Conservation (phyloP, 352 stramenopile species). For the Pythium oligandrum region DNA sequence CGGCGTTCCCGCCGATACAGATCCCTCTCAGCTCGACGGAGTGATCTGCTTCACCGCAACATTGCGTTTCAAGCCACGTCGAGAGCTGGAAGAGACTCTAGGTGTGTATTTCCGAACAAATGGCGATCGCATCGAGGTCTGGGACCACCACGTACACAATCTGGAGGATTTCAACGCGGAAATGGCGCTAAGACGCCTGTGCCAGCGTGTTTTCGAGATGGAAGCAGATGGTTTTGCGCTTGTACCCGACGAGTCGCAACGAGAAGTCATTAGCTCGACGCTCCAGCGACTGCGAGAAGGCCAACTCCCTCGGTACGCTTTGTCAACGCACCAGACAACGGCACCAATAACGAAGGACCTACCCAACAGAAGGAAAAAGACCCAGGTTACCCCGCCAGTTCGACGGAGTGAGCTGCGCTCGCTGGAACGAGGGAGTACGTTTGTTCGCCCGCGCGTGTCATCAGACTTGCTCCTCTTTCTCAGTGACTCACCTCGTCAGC, state of each 20-base stretch:
- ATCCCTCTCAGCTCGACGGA: conserved; percentile 4
- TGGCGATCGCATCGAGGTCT: conserved; percentile 14
- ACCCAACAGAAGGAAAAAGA: background rate
- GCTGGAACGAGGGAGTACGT: conserved; percentile 13
- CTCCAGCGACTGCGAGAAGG: conserved; percentile 3
- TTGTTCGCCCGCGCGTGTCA: conserved; percentile 9
- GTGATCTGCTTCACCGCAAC: conserved; percentile 5
- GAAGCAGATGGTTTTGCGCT: conserved; percentile 7
- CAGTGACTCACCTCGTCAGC: conserved; percentile 11
- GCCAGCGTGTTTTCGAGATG: background rate
- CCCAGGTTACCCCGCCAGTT: background rate
- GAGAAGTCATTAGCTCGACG: background rate
- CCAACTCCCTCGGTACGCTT: conserved; percentile 5
- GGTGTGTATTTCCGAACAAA: conserved; percentile 10
- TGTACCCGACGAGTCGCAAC: conserved; percentile 7
- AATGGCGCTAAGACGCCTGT: background rate
- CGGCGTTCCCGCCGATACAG: no score
- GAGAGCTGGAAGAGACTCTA: background rate
- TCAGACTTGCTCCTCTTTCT: conserved; percentile 6
- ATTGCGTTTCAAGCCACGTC: conserved; percentile 2
- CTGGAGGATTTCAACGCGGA: conserved; percentile 4
- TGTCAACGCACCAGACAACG: conserved; percentile 4
- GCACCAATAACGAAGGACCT: background rate
- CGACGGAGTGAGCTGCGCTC: conserved; percentile 3
- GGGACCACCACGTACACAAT: background rate